phyloP scores from a whole-genome alignment of 176 grass and related monocot genomes.

The Bromus sterilis region DNA sequence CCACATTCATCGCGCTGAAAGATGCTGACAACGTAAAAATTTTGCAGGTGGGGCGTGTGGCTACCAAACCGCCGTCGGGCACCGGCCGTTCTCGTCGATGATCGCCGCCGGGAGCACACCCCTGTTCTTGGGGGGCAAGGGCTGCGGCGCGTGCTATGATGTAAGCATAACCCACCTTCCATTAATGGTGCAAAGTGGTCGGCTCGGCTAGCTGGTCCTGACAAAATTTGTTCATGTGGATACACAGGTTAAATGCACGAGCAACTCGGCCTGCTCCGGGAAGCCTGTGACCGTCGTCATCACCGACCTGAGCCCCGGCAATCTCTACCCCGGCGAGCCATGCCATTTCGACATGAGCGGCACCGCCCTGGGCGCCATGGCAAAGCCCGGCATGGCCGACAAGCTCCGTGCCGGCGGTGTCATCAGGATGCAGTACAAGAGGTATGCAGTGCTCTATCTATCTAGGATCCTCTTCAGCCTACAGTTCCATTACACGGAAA shows the following conservation, averaged over 20 bases:
- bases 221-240: conserved; percentile 21
- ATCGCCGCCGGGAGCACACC: conserved; percentile 60
- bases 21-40: neutral
- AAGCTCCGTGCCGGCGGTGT: conserved; percentile 50
- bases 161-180: conserved; percentile 19
- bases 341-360: conserved; percentile 85
- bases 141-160: conserved; percentile 89
- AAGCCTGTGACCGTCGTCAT: conserved; percentile 64
- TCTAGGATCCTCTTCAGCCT: neutral
- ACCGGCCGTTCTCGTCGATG: conserved; percentile 56
- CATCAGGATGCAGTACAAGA: conserved; percentile 52
- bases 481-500: neutral
- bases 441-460: neutral
- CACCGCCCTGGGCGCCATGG: conserved; percentile 69
- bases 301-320: conserved; percentile 58
- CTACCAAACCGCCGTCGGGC: conserved; percentile 54
- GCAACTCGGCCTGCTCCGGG: conserved; percentile 40
- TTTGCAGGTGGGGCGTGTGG: conserved; percentile 81
- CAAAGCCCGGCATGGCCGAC: conserved; percentile 43
- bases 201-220: neutral
- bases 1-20: neutral
- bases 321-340: conserved; percentile 3
- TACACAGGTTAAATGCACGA: conserved; percentile 57
- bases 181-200: conserved; percentile 19
- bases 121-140: conserved; percentile 55